Evolutionary conservation across 2,329 filamentous ascomycete species (phyloP), one percentile per base, ranked within the genome.

Genomic region (Trichoderma cornu-damae): DNA sequence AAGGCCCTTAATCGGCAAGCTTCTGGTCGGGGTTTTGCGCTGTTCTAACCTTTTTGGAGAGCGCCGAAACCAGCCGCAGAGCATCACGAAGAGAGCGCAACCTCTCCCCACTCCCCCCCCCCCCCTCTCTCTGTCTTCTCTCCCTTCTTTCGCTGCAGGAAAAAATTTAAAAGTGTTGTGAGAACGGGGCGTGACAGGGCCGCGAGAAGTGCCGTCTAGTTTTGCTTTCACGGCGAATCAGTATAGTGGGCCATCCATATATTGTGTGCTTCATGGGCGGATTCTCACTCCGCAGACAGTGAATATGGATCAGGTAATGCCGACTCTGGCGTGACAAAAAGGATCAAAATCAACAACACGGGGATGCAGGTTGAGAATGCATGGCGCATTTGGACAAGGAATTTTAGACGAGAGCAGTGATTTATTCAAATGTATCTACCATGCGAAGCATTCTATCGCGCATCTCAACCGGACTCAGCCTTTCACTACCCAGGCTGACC

Each of bases 371-470:
- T 3, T 35, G n/a, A n/a, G n/a, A 32, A 11, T 22, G 12, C 20
- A 3, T 9, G 49, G 49, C 56, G 56, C 42, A 20, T n/a, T 32
- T 54, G 54, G 30, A 14, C 46, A n/a, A 46, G 47, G 20, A 57
- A n/a, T n/a, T n/a, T n/a, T 50, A 57, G 56, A 54, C 22, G 37
- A 16, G 40, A 34, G 28, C 42, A 40, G 50, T 38, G 48, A 7
- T 48, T 65, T 75, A 83, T 64, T 78, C 69, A 63, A 80, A 82
- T 50, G 72, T 71, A 57, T 76, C 74, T 58, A 75, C 75, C 69
- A 76, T 77, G 38, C 68, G 64, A 61, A 70, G 73, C 64, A 84
- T 73, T 63, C 73, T 71, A 30, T 71, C 67, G 14, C 77, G 72
- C 55, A 83, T 66, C 37, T 76, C 73, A 48, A 69, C 67, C 0